Conservation (phyloP, 2,329 filamentous ascomycete species). For the Epichloe bromicola region DNA sequence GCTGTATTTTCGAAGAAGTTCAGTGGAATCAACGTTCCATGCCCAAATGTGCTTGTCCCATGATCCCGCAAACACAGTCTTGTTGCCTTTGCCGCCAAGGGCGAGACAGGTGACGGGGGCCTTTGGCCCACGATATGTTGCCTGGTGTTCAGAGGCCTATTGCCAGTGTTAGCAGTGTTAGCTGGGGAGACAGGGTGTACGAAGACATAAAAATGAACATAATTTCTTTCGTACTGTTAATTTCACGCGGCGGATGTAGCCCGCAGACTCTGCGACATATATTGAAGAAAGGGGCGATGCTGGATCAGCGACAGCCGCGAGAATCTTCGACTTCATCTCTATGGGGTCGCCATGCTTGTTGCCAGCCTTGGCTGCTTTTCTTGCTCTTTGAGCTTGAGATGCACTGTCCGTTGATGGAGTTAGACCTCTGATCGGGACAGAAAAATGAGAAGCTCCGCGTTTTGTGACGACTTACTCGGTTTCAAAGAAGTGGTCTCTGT, state of each 20-base stretch:
- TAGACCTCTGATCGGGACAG: too few relatives aligned
- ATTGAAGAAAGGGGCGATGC: constrained; percentile 43
- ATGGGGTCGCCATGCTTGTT: constrained; percentile 80
- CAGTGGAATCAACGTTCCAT: constrained; percentile 53
- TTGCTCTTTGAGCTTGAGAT: constrained; percentile 31
- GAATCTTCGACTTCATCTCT: constrained; percentile 69
- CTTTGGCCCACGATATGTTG: constrained; percentile 56
- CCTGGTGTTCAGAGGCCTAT: constrained; percentile 20
- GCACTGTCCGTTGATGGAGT: constrained; percentile 23
- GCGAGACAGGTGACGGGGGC: constrained; percentile 71
- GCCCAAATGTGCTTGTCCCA: constrained; percentile 93
- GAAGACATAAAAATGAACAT: not conserved
- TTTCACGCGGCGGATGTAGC: constrained; percentile 55
- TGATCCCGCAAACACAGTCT: constrained; percentile 68
- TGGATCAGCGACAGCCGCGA: constrained; percentile 60
- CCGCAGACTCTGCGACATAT: constrained; percentile 80
- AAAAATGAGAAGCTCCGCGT: too few relatives aligned
- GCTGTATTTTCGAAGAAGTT: constrained; percentile 45
- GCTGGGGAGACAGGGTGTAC: not conserved
- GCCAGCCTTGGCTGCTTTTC: constrained; percentile 55
- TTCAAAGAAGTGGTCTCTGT: constrained; percentile 81
- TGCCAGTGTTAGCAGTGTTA: not conserved
- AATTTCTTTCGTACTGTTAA: constrained; percentile 5
- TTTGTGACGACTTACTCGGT: constrained; percentile 53
- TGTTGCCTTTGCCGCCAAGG: constrained; percentile 41